Percentiles rank a stretch among this genome's conserved stretches.
Conservation (phyloP, 2,329 filamentous ascomycete genomes). For the Aspergillus glaucus region DNA sequence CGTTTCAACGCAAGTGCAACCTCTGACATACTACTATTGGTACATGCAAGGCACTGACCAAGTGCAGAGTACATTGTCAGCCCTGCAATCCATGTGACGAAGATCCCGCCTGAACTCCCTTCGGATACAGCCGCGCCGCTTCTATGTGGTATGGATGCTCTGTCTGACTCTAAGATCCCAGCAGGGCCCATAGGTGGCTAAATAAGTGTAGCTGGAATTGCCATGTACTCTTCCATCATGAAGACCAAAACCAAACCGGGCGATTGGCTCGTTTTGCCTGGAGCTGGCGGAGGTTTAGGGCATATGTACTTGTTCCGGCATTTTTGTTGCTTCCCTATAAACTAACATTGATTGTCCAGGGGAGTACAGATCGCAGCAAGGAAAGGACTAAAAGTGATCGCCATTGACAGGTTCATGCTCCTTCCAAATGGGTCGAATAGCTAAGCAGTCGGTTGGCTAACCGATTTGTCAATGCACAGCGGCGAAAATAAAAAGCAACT, state of each 20-base stretch:
- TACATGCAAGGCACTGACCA: no score
- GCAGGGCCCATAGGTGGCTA: neutral
- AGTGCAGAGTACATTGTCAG: slow-evolving; percentile 29
- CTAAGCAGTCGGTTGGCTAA: neutral
- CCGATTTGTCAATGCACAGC: slow-evolving; percentile 9
- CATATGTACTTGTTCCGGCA: slow-evolving; percentile 25
- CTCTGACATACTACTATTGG: neutral
- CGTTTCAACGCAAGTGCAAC: slow-evolving; percentile 28
- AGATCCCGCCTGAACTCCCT: slow-evolving; percentile 25
- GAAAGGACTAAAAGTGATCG: slow-evolving; percentile 31
- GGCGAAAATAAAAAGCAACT: slow-evolving; percentile 29
- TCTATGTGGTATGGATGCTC: slow-evolving; percentile 26
- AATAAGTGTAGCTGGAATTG: slow-evolving; percentile 26
- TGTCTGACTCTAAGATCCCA: neutral
- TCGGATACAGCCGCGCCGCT: slow-evolving; percentile 31
- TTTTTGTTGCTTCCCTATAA: neutral
- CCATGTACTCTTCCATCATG: slow-evolving; percentile 35
- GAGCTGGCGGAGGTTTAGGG: slow-evolving; percentile 34
- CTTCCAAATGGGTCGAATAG: neutral
- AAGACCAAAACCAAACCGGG: slow-evolving; percentile 30
- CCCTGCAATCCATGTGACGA: slow-evolving; percentile 31
- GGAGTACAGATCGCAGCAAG: slow-evolving; percentile 33
- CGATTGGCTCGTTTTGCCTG: slow-evolving; percentile 31
- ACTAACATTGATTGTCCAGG: slow-evolving; percentile 11
- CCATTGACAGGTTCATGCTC: slow-evolving; percentile 28